phyloP scores from a whole-genome alignment of 371 early-diverging fungal species.

The Blakeslea trispora region DNA sequence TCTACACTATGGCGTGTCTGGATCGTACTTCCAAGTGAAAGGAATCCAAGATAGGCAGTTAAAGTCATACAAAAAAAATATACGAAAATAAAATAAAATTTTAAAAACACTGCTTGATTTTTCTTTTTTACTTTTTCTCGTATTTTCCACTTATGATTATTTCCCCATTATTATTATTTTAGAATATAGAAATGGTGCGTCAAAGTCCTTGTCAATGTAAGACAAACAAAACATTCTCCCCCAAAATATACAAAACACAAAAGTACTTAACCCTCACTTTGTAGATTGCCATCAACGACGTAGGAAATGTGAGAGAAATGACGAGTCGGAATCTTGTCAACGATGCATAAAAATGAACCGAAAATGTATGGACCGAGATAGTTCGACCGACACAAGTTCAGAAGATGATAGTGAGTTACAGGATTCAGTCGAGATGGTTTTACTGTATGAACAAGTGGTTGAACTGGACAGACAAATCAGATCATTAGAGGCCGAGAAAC shows the following conservation, averaged over 20 bases:
- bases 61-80: too few species aligned
- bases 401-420: slow-evolving; percentile 10
- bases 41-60: slow-evolving; percentile 38
- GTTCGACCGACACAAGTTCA: slow-evolving; percentile 1
- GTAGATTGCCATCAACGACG: slow-evolving; percentile 26
- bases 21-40: slow-evolving; percentile 39
- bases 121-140: too few species aligned
- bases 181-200: slow-evolving; percentile 22
- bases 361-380: slow-evolving; percentile 16
- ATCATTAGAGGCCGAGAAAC: slow-evolving; percentile 16
- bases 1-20: slow-evolving; percentile 22
- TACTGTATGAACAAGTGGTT: slow-evolving; percentile 14
- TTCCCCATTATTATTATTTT: too few species aligned
- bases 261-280: not conserved
- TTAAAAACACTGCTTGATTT: too few species aligned
- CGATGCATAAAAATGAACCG: slow-evolving; percentile 20
- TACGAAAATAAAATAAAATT: too few species aligned
- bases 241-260: too few species aligned
- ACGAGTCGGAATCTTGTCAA: slow-evolving; percentile 17
- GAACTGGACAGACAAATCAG: slow-evolving; percentile 11
- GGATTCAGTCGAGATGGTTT: not conserved
- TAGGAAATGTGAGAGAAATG: slow-evolving; percentile 22
- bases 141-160: too few species aligned
- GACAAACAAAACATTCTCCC: too few species aligned
- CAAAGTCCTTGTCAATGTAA: slow-evolving; percentile 25